Conservation (phyloP, 2,329 filamentous ascomycete genomes). For the Fusarium tjaetaba region DNA sequence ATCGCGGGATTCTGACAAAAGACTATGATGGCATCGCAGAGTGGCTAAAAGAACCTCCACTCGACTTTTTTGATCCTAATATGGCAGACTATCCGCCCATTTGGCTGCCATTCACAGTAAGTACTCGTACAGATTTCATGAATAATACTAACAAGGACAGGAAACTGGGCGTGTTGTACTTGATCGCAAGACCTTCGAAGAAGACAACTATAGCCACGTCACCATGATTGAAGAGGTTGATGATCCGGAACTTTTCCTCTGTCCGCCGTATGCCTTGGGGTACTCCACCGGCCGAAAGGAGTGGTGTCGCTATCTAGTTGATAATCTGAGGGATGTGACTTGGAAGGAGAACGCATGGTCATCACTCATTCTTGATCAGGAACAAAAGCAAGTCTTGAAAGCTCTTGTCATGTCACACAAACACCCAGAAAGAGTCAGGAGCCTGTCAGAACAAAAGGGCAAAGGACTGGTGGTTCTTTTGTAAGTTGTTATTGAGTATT, state of each 20-base stretch:
- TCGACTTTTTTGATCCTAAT: neutral
- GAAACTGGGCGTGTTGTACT: neutral
- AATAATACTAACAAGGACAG: rapidly evolving
- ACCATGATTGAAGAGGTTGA: neutral
- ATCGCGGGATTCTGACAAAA: neutral
- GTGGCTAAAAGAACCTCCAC: neutral
- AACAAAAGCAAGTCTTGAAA: neutral
- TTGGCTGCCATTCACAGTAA: neutral
- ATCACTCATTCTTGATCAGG: neutral
- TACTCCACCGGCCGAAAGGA: neutral
- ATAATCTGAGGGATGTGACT: neutral
- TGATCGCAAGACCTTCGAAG: neutral
- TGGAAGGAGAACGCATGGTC: neutral
- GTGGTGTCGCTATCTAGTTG: neutral
- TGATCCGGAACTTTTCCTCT: neutral
- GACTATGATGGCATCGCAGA: neutral
- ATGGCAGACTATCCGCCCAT: neutral
- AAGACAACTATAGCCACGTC: neutral
- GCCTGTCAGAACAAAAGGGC: neutral
- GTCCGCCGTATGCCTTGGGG: neutral
- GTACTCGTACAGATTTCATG: rapidly evolving
- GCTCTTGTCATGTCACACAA: neutral
- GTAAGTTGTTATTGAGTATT: rapidly evolving
- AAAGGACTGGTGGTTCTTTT: neutral
- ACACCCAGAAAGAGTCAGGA: neutral